phyloP scores from a whole-genome alignment of 192 early-diverging fungal genomes.

The Kickxella alabastrina region DNA sequence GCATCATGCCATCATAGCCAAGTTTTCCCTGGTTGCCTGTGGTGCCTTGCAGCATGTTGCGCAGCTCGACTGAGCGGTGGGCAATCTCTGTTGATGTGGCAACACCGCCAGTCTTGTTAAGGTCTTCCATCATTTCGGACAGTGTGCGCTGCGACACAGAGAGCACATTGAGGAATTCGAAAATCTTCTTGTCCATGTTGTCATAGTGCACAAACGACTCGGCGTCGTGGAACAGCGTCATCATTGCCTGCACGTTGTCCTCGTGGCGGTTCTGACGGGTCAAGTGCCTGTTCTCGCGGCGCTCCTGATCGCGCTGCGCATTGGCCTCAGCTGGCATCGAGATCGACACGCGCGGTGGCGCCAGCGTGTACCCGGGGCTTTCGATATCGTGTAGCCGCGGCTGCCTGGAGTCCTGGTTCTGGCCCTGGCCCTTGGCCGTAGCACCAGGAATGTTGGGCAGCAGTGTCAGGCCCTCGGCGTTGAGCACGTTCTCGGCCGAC shows the following conservation, averaged over 20 bases:
- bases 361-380: constrained; percentile 24
- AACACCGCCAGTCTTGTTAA: constrained; percentile 23
- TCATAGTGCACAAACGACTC: constrained; percentile 37
- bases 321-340: constrained; percentile 25
- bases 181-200: constrained; percentile 29
- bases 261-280: constrained; percentile 19
- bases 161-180: constrained; percentile 7
- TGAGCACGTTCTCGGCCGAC: constrained; percentile 50
- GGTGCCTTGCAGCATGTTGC: constrained; percentile 40
- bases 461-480: constrained; percentile 42
- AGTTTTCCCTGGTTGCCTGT: constrained; percentile 55
- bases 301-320: constrained; percentile 26
- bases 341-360: constrained; percentile 37
- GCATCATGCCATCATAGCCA: constrained; percentile 62
- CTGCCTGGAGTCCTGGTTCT: too few species aligned
- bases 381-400: background rate
- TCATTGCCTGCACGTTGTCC: constrained; percentile 35
- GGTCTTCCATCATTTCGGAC: constrained; percentile 26
- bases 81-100: constrained; percentile 12
- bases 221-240: constrained; percentile 44
- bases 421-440: background rate
- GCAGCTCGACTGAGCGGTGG: constrained; percentile 25
- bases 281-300: constrained; percentile 19
- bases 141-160: constrained; percentile 27
- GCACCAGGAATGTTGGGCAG: constrained; percentile 12